A percentile compares a stretch with the other conserved stretches of the same genome.
Evolutionary conservation across 2,329 filamentous ascomycete genomes (phyloP).

Genomic region (Apiospora aurea): DNA sequence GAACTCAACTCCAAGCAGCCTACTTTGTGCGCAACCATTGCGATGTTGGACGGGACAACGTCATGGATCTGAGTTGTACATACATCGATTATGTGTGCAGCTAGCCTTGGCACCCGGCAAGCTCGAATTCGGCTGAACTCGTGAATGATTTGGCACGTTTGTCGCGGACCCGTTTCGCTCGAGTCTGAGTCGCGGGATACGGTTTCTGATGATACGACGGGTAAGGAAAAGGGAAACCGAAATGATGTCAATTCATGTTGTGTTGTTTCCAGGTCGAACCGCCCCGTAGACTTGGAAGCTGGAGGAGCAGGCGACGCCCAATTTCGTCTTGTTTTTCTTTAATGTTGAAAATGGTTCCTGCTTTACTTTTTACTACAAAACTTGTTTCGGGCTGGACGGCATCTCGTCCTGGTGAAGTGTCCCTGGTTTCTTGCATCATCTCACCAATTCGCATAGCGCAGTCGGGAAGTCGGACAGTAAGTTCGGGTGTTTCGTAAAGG

Average conservation of each 20-base stretch:
- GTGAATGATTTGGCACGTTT: background rate
- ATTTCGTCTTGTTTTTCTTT: background rate
- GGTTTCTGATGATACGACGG: background rate
- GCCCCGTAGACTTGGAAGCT: background rate
- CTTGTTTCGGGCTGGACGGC: background rate
- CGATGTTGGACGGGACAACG: background rate
- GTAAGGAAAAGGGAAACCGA: background rate
- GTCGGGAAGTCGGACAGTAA: background rate
- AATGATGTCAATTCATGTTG: background rate
- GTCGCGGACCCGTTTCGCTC: conserved; percentile 6
- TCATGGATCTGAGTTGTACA: background rate
- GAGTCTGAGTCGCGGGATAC: conserved; percentile 4
- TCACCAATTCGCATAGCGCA: background rate
- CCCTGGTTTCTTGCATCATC: background rate
- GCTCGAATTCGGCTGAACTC: background rate
- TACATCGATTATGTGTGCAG: background rate
- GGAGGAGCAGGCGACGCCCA: background rate
- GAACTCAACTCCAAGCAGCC: no score
- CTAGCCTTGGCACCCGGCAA: background rate
- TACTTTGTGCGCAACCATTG: background rate
- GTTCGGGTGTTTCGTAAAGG: background rate
- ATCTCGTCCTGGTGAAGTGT: background rate
- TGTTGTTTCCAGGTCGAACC: background rate
- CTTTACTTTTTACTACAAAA: background rate
- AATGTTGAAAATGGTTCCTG: background rate